These are phyloP conservation scores for Grosmannia penicillata DNA, from an alignment of 2,329 filamentous ascomycete genomes.

Conservation along the genomic window DNA sequence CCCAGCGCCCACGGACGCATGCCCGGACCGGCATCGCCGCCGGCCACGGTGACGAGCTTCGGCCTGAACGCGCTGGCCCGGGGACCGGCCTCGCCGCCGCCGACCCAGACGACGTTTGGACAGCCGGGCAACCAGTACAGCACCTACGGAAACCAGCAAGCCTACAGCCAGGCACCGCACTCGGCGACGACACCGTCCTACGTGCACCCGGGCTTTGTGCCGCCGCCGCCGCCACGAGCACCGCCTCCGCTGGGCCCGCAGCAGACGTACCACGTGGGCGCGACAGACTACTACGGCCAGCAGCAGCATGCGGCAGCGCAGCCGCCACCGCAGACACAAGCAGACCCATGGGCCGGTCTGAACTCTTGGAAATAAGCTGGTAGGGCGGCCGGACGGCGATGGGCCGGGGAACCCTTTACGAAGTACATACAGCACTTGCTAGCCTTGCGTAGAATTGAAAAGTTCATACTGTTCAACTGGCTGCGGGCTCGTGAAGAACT, in stretches of 20 bases:
- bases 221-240: slow-evolving; percentile 47
- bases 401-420: no score
- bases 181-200: slow-evolving; percentile 22
- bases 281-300: slow-evolving; percentile 15
- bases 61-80: no score
- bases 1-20: slow-evolving; percentile 44
- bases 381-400: no score
- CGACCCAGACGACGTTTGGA: slow-evolving; percentile 40
- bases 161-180: slow-evolving; percentile 25
- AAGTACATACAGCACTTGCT: no score
- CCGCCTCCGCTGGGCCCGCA: slow-evolving; percentile 47
- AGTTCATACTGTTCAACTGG: no score
- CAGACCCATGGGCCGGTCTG: slow-evolving; percentile 36
- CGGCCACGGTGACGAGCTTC: slow-evolving; percentile 24
- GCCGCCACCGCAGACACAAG: slow-evolving; percentile 24
- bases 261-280: slow-evolving; percentile 41
- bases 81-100: slow-evolving; percentile 39
- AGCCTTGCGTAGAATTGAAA: no score
- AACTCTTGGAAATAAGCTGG: slow-evolving; percentile 31
- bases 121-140: slow-evolving; percentile 31
- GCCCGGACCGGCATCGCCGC: slow-evolving; percentile 33
- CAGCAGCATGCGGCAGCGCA: slow-evolving; percentile 23
- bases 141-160: slow-evolving; percentile 30
- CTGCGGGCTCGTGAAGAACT: no score
- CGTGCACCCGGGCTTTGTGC: slow-evolving; percentile 43